phyloP scores from a whole-genome alignment of 805 yeast species.

The Blastobotrys americana region DNA sequence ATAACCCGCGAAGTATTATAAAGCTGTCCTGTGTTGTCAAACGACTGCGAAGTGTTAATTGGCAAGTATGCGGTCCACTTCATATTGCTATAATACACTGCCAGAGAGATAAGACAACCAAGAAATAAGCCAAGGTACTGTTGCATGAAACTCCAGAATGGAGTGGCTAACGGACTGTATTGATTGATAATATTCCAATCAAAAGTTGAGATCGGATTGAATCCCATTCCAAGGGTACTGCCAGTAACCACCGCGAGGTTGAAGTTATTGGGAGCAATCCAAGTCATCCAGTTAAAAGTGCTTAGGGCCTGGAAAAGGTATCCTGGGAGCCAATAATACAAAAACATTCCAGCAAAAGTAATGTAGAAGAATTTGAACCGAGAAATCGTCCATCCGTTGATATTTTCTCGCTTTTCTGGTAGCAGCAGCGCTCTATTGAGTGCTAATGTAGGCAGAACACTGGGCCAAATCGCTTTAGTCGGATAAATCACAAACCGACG shows the following conservation, averaged over 20 bases:
- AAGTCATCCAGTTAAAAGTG: constrained; percentile 55
- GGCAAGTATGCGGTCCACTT: constrained; percentile 58
- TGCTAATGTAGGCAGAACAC: constrained; percentile 50
- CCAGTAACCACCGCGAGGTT: constrained; percentile 47
- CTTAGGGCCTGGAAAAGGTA: constrained; percentile 54
- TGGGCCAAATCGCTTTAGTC: constrained; percentile 58
- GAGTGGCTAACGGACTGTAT: constrained; percentile 37
- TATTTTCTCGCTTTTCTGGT: constrained; percentile 19
- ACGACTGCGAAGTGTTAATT: constrained; percentile 44
- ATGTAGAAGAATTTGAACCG: constrained; percentile 43
- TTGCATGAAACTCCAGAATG: constrained; percentile 32
- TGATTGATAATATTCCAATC: constrained; percentile 38
- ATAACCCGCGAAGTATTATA: constrained; percentile 32
- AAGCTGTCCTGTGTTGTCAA: constrained; percentile 43
- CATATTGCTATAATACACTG: constrained; percentile 44
- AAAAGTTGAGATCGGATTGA: constrained; percentile 42
- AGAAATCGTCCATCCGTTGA: constrained; percentile 52
- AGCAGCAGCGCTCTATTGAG: constrained; percentile 43
- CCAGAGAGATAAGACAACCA: constrained; percentile 37
- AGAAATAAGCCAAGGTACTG: constrained; percentile 7
- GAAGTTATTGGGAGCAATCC: constrained; percentile 48
- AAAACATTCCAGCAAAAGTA: constrained; percentile 38
- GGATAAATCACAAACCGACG: constrained; percentile 55
- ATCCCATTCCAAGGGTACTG: constrained; percentile 38
- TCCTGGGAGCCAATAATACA: constrained; percentile 64